Base-by-base conservation (phyloP, 2,329 filamentous ascomycete genomes). In the Fusarium sp. region DNA sequence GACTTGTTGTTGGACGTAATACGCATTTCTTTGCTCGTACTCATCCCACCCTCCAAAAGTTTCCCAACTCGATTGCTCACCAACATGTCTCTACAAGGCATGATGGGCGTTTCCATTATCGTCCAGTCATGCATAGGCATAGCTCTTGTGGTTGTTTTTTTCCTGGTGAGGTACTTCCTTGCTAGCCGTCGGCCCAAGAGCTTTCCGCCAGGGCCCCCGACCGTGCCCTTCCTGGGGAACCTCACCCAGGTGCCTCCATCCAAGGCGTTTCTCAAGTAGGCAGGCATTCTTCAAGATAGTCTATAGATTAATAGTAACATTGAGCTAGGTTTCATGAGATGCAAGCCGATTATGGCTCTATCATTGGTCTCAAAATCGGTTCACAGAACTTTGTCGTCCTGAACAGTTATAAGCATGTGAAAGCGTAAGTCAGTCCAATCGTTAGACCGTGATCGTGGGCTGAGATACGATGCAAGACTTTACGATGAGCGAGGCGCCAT, bases 401-500 rank as follows among this genome's bases (percentile, higher is more conserved):
- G n/a, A 55, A 55, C 9, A 55, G 42, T 22, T 55, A 55, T 22
- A 39, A 55, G 13, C 52, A 55, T 22, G 52, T 55, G 2, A 55
- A 46, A 39, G 33, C 52, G 52, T 55, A 39, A 39, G 52, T 55
- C 17, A n/a, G 8, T 13, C 14, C 7, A 13, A 11, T n/a, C 3
- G 3, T 6, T 49, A 4, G 5, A 34, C 11, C 3, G 6, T 24
- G 7, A 5, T 21, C 11, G 2, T 10, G 9, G 9, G 15, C 24
- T 74, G 73, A 1, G 67, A 75, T 15, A 73, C 76, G 11, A 77
- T 78, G 8, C 73, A 75, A 43, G 79, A 81, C 70, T 83, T 13
- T 75, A 80, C 21, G 81, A 81, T 26, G 79, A 78, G 57, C 76
- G 77, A 43, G 76, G 78, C 1, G 67, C 53, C 38, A 76, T 79